These are phyloP conservation scores for Amoebophrya sp. DNA, from an alignment of 169 alveolate species.

Conservation along the genomic window DNA sequence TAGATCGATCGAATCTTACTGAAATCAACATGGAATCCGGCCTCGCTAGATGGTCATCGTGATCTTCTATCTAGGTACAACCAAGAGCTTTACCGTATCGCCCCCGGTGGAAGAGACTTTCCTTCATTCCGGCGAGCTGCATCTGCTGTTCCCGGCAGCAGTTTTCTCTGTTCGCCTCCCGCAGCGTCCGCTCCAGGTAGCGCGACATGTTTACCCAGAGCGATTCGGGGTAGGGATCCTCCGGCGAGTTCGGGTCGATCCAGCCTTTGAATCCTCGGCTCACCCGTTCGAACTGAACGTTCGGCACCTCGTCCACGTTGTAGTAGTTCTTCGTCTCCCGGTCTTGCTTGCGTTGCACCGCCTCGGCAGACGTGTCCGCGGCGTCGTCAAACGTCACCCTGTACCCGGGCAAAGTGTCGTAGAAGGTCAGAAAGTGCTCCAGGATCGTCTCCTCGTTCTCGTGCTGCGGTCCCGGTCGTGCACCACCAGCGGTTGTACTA, in stretches of 20 bases:
- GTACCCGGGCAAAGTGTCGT: background rate
- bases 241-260: background rate
- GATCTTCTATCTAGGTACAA: too few relatives aligned
- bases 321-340: background rate
- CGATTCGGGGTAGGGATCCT: background rate
- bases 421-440: background rate
- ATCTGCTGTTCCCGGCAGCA: too few relatives aligned
- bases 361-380: too few relatives aligned
- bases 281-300: background rate
- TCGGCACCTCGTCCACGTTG: background rate
- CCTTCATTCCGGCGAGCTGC: too few relatives aligned
- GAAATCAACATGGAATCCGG: too few relatives aligned
- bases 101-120: background rate
- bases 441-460: background rate
- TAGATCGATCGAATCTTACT: too few relatives aligned
- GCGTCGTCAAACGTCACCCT: background rate
- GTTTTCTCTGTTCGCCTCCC: too few relatives aligned
- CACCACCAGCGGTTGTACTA: too few relatives aligned
- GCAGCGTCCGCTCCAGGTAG: background rate
- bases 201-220: background rate
- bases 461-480: too few relatives aligned
- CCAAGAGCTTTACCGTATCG: too few relatives aligned
- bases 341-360: too few relatives aligned
- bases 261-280: background rate
- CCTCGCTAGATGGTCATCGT: too few relatives aligned